Percentiles rank a stretch among this genome's conserved stretches.
These are phyloP conservation scores for Alternaria metachromatica DNA, from an alignment of 2,329 filamentous ascomycete species.

Conservation along the genomic window DNA sequence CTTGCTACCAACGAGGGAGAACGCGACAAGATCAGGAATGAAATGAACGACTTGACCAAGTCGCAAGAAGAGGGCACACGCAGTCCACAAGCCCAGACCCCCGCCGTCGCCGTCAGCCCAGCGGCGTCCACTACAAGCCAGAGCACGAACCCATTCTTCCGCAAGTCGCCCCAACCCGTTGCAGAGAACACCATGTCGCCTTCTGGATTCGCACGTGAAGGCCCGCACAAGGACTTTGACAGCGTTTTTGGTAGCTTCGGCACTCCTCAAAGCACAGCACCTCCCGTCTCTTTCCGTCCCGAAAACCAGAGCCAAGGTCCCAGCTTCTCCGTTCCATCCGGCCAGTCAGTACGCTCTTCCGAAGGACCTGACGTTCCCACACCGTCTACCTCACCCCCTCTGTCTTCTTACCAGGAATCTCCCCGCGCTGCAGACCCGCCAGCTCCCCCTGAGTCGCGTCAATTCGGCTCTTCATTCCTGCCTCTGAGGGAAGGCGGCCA, in stretches of 20 bases:
- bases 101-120: slow-evolving; percentile 71
- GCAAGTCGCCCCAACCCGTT: slow-evolving; percentile 60
- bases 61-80: slow-evolving; percentile 62
- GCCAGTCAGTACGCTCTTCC: slow-evolving; percentile 53
- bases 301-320: slow-evolving; percentile 51
- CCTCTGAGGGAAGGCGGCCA: slow-evolving; percentile 67
- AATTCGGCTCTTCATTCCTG: slow-evolving; percentile 78
- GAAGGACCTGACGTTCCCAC: slow-evolving; percentile 61
- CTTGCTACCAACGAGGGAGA: slow-evolving; percentile 87
- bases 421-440: slow-evolving; percentile 66
- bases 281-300: slow-evolving; percentile 68
- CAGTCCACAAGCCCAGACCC: slow-evolving; percentile 38
- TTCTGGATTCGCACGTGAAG: slow-evolving; percentile 54
- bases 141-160: slow-evolving; percentile 95
- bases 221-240: slow-evolving; percentile 67
- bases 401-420: slow-evolving; percentile 59
- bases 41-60: slow-evolving; percentile 73
- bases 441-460: slow-evolving; percentile 73
- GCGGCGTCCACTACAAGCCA: slow-evolving; percentile 66
- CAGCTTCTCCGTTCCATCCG: slow-evolving; percentile 50
- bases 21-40: slow-evolving; percentile 82
- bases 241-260: slow-evolving; percentile 79
- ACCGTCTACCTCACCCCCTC: slow-evolving; percentile 69
- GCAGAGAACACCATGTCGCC: slow-evolving; percentile 60
- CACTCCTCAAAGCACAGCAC: slow-evolving; percentile 53